Percentiles rank a stretch among this genome's conserved stretches.
phyloP scores from a whole-genome alignment of 768 basidiomycete species.

The Xerocomellus intermedius region DNA sequence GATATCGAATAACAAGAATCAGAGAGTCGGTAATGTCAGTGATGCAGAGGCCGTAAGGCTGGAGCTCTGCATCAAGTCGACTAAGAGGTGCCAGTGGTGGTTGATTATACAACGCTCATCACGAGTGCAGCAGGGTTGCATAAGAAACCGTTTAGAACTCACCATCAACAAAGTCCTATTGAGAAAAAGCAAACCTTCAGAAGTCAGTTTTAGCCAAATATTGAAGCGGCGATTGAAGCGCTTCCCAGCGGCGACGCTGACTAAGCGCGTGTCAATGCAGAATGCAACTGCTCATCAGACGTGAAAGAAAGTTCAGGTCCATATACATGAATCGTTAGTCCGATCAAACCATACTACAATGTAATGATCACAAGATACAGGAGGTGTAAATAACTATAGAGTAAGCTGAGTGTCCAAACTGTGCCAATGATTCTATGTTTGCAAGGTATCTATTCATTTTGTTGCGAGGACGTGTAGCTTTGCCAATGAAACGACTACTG shows the following conservation, averaged over 20 bases:
- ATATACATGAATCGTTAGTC: background rate
- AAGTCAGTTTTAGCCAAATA: background rate
- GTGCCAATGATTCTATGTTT: background rate
- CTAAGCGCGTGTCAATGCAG: too few species aligned
- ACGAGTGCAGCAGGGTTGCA: slow-evolving; percentile 29
- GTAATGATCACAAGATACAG: background rate
- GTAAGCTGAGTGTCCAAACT: background rate
- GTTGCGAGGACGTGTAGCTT: slow-evolving; percentile 61
- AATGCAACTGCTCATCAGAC: background rate
- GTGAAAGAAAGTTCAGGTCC: background rate
- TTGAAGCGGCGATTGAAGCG: slow-evolving; percentile 23
- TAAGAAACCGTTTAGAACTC: slow-evolving; percentile 12
- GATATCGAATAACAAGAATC: slow-evolving; percentile 28
- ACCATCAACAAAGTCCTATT: background rate
- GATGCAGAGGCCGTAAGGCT: slow-evolving; percentile 44
- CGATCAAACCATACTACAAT: background rate
- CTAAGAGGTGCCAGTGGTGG: slow-evolving; percentile 89
- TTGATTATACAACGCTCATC: slow-evolving; percentile 83
- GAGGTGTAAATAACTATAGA: background rate
- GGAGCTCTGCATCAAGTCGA: slow-evolving; percentile 58
- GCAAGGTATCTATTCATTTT: slow-evolving; percentile 31
- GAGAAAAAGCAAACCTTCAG: background rate
- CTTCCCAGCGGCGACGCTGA: too few species aligned
- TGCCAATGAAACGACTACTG: slow-evolving; percentile 64
- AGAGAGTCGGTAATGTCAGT: slow-evolving; percentile 77